Evolutionary conservation across 331 rosid species (phyloP), one percentile per base, ranked within the genome.

Genomic region (Stylosanthes scabra): DNA sequence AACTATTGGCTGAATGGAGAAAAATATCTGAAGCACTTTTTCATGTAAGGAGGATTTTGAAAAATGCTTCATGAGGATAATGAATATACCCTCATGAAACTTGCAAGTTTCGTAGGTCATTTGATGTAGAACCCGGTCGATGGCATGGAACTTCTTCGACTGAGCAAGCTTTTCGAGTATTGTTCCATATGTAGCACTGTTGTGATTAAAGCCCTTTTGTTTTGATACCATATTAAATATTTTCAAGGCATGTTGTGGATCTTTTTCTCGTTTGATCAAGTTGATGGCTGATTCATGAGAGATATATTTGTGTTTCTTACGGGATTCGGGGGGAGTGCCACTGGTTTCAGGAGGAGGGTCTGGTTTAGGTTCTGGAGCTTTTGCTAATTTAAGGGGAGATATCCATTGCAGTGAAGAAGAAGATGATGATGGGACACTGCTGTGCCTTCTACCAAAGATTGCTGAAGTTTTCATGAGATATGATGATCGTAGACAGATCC

Each of bases 91-190:
- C 81, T 94, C 97, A 14, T 91, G 96, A 78, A 89, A 78, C 77
- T 88, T 84, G 87, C 97, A 89, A 34, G 93, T 83, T 74, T 94
- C 97, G 45, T 89, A 88, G 40, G 78, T 88, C 95, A 94, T 91
- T 73, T 85, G 96, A 71, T 49, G 84, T 72, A 93, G 78, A 80
- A 93, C 78, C 8, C 85, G 85, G 59, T 89, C 91, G 29, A 93
- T 15, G 10, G 95, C 95, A 16, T 79, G 86, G 16, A 93, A 89
- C 74, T 91, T 85, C 85, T 91, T 86, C 47, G 56, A 76, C 74
- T 63, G 78, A 57, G 93, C 97, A 69, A 93, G 97, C 75, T 86
- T 93, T 52, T 88, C 80, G 40, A 91, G 94, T 74, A 93, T 78
- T 47, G 83, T 51, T 7, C 83, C 90, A 70, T 93, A 93, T 4